Evolutionary conservation across 768 basidiomycete species (phyloP).

Genomic region (Hemileccinum rubropunctum): DNA sequence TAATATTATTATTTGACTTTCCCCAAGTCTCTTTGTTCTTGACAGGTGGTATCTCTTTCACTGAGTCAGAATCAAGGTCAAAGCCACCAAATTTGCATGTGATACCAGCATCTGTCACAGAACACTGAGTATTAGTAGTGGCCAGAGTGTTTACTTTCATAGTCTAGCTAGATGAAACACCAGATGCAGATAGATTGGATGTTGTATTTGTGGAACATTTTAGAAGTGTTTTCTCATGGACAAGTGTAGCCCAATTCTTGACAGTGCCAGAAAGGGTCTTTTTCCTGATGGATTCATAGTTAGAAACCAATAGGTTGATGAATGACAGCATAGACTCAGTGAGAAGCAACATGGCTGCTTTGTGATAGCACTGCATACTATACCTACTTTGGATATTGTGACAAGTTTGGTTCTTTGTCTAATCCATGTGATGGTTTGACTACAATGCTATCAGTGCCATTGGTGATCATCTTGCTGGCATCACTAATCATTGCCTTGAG

Average conservation of each 20-base stretch:
- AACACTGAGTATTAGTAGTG: neutral
- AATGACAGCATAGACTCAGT: neutral
- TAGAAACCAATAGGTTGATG: slow-evolving; percentile 1
- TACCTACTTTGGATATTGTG: slow-evolving; percentile 4
- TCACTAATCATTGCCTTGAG: neutral
- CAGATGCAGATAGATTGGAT: too few relatives aligned
- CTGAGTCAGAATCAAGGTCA: neutral
- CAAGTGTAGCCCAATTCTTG: neutral
- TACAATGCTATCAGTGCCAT: too few relatives aligned
- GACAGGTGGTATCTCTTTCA: too few relatives aligned
- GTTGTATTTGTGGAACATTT: too few relatives aligned
- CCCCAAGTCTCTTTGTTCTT: neutral
- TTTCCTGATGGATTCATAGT: neutral
- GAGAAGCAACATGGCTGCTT: slow-evolving; percentile 2
- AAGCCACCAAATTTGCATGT: neutral
- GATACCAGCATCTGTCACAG: neutral
- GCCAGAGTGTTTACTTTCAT: neutral
- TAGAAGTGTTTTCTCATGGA: too few relatives aligned
- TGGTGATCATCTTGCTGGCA: neutral
- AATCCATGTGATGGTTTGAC: too few relatives aligned
- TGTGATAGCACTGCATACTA: too few relatives aligned
- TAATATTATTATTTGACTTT: neutral
- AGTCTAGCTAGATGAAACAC: neutral
- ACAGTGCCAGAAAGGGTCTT: neutral
- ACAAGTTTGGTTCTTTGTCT: neutral